Conservation (phyloP, 2,329 filamentous ascomycete genomes). For the Gnomoniopsis sp. region DNA sequence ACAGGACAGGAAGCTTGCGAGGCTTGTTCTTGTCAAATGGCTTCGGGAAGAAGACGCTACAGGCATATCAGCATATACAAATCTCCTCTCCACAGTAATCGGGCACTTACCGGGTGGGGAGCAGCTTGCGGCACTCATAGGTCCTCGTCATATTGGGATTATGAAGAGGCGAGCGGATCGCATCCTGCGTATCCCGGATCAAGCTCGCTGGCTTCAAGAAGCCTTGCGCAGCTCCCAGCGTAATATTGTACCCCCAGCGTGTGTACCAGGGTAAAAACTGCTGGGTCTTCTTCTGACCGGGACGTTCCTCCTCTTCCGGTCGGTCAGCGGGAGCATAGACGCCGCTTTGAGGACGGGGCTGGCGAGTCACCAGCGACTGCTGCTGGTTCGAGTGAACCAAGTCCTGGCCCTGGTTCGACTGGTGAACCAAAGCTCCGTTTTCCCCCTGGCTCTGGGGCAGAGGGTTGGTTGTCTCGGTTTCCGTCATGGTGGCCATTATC, state of each 20-base stretch:
- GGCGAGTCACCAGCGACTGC: not conserved
- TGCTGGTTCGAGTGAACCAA: not conserved
- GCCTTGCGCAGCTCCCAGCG: slow-evolving; percentile 5
- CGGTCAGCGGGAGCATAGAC: not conserved
- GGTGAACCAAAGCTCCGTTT: not conserved
- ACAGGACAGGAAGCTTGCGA: slow-evolving; percentile 5
- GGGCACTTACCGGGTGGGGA: not conserved
- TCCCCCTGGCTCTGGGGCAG: not conserved
- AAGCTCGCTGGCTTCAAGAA: slow-evolving; percentile 9
- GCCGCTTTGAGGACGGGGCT: slow-evolving; percentile 7
- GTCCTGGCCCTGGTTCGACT: slow-evolving; percentile 8
- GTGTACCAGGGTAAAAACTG: slow-evolving; percentile 13
- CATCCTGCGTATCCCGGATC: slow-evolving; percentile 8
- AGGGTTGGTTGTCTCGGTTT: slow-evolving; percentile 3
- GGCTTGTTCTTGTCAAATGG: slow-evolving; percentile 11
- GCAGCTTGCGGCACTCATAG: slow-evolving; percentile 5
- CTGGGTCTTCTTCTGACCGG: slow-evolving; percentile 4
- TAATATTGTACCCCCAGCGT: slow-evolving; percentile 7
- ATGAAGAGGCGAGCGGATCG: slow-evolving; percentile 5
- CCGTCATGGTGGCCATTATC: slow-evolving; percentile 7
- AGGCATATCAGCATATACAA: not conserved
- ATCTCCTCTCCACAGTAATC: not conserved
- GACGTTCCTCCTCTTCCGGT: not conserved
- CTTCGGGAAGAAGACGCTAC: slow-evolving; percentile 9
- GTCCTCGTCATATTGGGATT: not conserved